Base-by-base conservation (phyloP, 148 eudicot genomes). In the Arctostaphylos glauca region DNA sequence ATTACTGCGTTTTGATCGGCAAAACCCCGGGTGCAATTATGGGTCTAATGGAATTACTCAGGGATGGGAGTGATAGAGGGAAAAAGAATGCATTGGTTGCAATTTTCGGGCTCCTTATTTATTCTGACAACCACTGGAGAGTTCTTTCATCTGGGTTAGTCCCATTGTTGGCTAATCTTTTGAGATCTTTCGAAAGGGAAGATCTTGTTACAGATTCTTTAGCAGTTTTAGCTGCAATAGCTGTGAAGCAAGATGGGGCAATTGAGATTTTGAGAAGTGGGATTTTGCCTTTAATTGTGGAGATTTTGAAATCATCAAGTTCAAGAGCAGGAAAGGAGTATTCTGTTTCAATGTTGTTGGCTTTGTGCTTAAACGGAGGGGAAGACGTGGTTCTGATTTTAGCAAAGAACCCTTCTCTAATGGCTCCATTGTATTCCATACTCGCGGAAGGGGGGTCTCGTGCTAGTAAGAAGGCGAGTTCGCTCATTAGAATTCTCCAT, bases 341-440 rank as follows among this genome's bases (percentile, higher is more conserved):
- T 77, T 92, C 93, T 64, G 93, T 89, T 9, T 87, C 97, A 3
- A 52, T 96, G 82, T 82, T 96, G 83, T 92, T 92, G 5, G 81
- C 91, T 7, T 64, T 96, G 88, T 91, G 95, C 77, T 59, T 76
- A 49, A 85, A 93, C 72, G 89, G 94, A 6, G 92, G 93, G 25
- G 85, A 78, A 73, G 94, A 93, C 74, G 99, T 89, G 90, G 91
- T 94, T 88, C 90, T 81, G 2, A 82, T 94, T 92, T 91, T 96
- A 89, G 92, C 86, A 43, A 90, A 86, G 91, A 87, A 91, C 92
- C 86, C 87, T 38, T 87, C 92, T 81, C 88, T 94, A 0, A 94
- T 92, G 91, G 88, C 86, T 74, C 82, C 83, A 31, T 81, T 96
- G 74, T 94, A 94, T 81, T 84, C 94, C 21, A 78, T 93, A 31